These are phyloP conservation scores for Flaveria linearis DNA, from an alignment of 129 eudicot genomes.

Conservation along the genomic window DNA sequence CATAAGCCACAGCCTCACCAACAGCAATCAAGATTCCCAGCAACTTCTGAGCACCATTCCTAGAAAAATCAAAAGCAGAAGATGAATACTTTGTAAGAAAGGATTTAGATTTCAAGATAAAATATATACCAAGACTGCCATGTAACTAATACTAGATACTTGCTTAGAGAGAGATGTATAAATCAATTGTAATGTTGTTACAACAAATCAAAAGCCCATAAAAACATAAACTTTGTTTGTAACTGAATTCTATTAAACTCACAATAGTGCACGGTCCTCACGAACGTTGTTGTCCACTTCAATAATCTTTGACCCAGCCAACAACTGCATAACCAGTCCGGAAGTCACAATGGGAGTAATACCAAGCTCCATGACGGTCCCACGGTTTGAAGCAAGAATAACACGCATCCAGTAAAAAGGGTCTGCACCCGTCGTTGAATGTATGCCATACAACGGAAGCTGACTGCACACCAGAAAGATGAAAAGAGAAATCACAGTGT, in stretches of 20 bases:
- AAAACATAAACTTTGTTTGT: neutral
- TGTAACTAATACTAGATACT: neutral
- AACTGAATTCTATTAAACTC: conserved; percentile 21
- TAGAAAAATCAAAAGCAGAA: conserved; percentile 17
- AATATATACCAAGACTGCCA: neutral
- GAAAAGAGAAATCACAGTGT: conserved; percentile 57
- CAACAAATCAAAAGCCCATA: neutral
- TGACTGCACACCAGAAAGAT: conserved; percentile 64
- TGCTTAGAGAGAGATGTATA: neutral
- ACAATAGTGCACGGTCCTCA: conserved; percentile 66
- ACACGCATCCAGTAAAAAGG: conserved; percentile 72
- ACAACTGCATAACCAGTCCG: conserved; percentile 52
- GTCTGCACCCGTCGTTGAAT: conserved; percentile 57
- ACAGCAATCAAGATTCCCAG: conserved; percentile 68
- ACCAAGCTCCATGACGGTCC: conserved; percentile 63
- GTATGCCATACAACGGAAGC: conserved; percentile 69
- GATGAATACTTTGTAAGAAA: neutral
- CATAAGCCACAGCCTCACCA: conserved; percentile 74
- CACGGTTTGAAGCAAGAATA: conserved; percentile 58
- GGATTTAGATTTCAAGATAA: neutral
- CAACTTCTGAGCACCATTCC: conserved; percentile 85
- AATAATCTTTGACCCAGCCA: conserved; percentile 38
- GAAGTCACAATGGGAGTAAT: conserved; percentile 57
- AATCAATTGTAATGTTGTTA: neutral
- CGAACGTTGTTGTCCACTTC: conserved; percentile 56